phyloP scores from a whole-genome alignment of 345 rosid species.

The Abelmoschus esculentus region DNA sequence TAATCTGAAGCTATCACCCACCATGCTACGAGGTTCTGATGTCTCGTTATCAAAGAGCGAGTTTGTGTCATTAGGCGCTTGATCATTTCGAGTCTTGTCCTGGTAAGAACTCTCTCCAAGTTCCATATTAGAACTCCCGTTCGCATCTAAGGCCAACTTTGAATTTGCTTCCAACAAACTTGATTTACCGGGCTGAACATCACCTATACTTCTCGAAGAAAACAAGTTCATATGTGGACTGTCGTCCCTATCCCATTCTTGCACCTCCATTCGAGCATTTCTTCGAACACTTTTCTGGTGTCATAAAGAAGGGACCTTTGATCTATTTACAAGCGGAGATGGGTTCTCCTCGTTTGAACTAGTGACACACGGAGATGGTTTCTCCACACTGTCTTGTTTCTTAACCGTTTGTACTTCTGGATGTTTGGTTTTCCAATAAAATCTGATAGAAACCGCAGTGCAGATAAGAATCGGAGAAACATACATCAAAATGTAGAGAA shows the following conservation, averaged over 20 bases:
- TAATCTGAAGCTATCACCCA: slow-evolving; percentile 8
- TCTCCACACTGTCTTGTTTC: slow-evolving; percentile 15
- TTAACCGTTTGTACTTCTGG: neutral
- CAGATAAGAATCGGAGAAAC: slow-evolving; percentile 40
- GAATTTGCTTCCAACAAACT: slow-evolving; percentile 20
- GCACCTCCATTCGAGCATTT: slow-evolving; percentile 30
- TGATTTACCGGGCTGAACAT: slow-evolving; percentile 17
- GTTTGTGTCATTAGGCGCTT: neutral
- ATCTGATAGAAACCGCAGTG: slow-evolving; percentile 23
- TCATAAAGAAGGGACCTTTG: slow-evolving; percentile 20
- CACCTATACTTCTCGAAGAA: slow-evolving; percentile 13
- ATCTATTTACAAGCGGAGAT: slow-evolving; percentile 2
- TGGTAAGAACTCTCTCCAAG: slow-evolving; percentile 12
- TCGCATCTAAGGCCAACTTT: neutral
- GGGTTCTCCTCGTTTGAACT: slow-evolving; percentile 4
- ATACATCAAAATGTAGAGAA: slow-evolving; percentile 45
- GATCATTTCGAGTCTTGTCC: slow-evolving; percentile 13
- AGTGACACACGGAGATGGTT: slow-evolving; percentile 6
- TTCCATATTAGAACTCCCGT: neutral
- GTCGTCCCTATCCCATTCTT: slow-evolving; percentile 26
- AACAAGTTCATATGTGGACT: slow-evolving; percentile 15
- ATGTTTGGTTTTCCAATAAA: slow-evolving; percentile 15
- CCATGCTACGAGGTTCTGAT: neutral
- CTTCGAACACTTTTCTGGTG: slow-evolving; percentile 46
- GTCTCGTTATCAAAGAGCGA: neutral